Conservation (phyloP, 805 yeast genomes). For the Kodamaea leandrae region DNA sequence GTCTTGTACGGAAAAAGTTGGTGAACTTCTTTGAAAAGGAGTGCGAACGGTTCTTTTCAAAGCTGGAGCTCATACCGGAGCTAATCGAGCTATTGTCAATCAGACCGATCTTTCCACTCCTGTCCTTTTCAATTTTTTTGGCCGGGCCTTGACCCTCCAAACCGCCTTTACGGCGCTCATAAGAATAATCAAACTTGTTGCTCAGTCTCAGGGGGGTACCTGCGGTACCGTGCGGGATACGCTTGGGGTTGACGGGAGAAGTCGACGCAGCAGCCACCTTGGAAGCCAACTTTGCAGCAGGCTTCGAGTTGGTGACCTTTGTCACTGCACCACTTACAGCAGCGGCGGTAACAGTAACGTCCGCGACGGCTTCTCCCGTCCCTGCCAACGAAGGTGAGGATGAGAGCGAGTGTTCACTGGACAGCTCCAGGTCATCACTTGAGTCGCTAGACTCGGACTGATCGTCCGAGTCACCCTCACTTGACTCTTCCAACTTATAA, state of each 20-base stretch:
- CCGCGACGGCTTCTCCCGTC: slow-evolving; percentile 1
- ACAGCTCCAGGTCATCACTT: background rate
- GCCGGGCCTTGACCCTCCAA: background rate
- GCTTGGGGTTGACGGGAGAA: slow-evolving; percentile 2
- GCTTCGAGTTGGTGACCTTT: slow-evolving; percentile 8
- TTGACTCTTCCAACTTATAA: slow-evolving; percentile 1
- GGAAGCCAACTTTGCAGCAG: slow-evolving; percentile 10
- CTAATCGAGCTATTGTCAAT: too few relatives aligned
- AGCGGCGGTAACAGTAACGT: background rate
- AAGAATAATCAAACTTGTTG: too few relatives aligned
- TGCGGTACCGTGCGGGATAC: slow-evolving; percentile 3
- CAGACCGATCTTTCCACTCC: too few relatives aligned
- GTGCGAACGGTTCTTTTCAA: slow-evolving; percentile 1
- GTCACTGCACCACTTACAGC: slow-evolving; percentile 2
- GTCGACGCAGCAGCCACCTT: slow-evolving; percentile 7
- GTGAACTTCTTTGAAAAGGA: slow-evolving; percentile 1
- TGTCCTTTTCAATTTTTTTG: background rate
- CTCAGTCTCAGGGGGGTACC: slow-evolving; percentile 10
- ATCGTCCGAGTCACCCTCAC: slow-evolving; percentile 6
- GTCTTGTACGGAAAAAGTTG: slow-evolving; percentile 1
- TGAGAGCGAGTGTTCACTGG: background rate
- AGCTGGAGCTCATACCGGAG: too few relatives aligned
- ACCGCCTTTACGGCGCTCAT: background rate
- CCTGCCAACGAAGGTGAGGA: slow-evolving; percentile 3
- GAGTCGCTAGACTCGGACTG: slow-evolving; percentile 8